These are phyloP conservation scores for Secale cereale DNA, from an alignment of 176 grass and related monocot species.

Conservation along the genomic window DNA sequence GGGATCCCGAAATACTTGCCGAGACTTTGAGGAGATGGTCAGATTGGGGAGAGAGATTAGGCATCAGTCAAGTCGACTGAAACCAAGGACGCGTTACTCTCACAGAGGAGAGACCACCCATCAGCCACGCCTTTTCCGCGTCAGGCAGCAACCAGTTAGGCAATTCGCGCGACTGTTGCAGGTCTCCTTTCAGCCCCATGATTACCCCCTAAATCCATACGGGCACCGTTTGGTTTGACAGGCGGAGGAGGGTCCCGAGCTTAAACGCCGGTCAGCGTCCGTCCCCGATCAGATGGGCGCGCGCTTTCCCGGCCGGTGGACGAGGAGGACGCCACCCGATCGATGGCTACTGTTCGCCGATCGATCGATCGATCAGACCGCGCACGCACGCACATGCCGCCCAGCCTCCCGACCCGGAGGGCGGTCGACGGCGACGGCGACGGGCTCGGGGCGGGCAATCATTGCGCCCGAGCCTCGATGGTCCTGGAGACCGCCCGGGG, in stretches of 20 bases:
- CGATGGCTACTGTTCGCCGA: background rate
- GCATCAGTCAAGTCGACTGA: background rate
- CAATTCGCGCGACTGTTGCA: background rate
- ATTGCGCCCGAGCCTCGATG: background rate
- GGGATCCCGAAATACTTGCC: no score
- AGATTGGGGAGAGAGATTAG: no score
- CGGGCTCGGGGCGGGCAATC: background rate
- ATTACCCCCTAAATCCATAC: background rate
- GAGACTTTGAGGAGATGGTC: no score
- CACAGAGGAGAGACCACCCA: background rate
- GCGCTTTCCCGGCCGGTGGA: background rate
- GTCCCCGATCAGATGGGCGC: slow-evolving; percentile 14
- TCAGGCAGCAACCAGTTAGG: background rate
- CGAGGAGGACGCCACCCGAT: background rate
- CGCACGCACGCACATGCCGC: background rate
- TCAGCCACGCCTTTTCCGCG: background rate
- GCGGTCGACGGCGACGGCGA: background rate
- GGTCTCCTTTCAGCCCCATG: background rate
- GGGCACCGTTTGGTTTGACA: background rate
- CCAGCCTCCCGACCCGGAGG: background rate
- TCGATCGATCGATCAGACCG: background rate
- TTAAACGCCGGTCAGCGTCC: slow-evolving; percentile 10
- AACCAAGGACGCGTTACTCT: background rate
- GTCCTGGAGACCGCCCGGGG: background rate
- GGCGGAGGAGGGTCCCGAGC: background rate